A percentile compares a stretch with the other conserved stretches of the same genome.
These are phyloP conservation scores for Diplogelasinospora grovesii DNA, from an alignment of 495 filamentous ascomycete species.

Conservation along the genomic window DNA sequence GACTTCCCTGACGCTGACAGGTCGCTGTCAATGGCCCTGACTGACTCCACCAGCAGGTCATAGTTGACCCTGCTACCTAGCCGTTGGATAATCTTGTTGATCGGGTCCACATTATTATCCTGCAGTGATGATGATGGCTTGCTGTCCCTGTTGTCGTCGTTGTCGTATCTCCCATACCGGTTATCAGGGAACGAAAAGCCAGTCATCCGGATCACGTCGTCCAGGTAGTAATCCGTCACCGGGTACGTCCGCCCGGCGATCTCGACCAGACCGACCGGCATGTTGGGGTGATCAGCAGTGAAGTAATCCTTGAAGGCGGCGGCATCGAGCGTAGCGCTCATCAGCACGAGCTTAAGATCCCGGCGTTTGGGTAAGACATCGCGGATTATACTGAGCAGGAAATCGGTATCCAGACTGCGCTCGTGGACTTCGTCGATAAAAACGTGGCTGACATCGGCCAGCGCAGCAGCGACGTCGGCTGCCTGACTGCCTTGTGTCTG, in stretches of 20 bases:
- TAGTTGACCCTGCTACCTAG: slow-evolving; percentile 90
- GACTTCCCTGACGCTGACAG: slow-evolving; percentile 51
- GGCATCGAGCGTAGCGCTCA: slow-evolving; percentile 96
- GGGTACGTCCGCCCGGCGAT: slow-evolving; percentile 88
- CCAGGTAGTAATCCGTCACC: slow-evolving; percentile 83
- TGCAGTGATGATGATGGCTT: slow-evolving; percentile 27
- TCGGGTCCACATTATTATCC: slow-evolving; percentile 31
- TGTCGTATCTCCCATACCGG: slow-evolving; percentile 8
- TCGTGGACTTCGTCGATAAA: slow-evolving; percentile 98
- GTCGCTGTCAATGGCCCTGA: slow-evolving; percentile 71
- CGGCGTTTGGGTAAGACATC: slow-evolving; percentile 69
- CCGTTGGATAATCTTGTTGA: slow-evolving; percentile 63
- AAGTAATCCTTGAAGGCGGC: slow-evolving; percentile 83
- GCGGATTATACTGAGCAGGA: slow-evolving; percentile 80
- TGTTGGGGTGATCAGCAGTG: slow-evolving; percentile 41
- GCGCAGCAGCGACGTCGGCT: slow-evolving; percentile 67
- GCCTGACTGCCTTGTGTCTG: slow-evolving; percentile 76
- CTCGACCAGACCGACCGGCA: slow-evolving; percentile 67
- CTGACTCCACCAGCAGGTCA: slow-evolving; percentile 71
- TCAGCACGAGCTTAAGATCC: slow-evolving; percentile 89
- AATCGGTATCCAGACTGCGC: slow-evolving; percentile 90
- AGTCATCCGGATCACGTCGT: slow-evolving; percentile 77
- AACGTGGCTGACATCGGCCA: slow-evolving; percentile 88
- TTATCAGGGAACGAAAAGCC: slow-evolving; percentile 55
- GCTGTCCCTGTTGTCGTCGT: slow-evolving; percentile 28